These are phyloP conservation scores for Leccinum subgranulosum DNA, from an alignment of 768 basidiomycete species.

Conservation along the genomic window DNA sequence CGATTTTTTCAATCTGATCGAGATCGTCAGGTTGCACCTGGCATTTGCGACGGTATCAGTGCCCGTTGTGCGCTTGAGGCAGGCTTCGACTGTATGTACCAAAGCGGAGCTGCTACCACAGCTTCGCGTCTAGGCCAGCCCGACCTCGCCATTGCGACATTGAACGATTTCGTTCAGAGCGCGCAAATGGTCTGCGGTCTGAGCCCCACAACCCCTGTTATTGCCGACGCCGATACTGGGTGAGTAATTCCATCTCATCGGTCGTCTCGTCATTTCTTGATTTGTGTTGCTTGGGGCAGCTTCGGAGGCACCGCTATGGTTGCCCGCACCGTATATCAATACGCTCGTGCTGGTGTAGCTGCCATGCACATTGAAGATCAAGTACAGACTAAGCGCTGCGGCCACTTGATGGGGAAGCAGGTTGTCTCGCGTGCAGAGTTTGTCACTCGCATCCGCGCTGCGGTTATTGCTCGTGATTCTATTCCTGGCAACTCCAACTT, in stretches of 20 bases:
- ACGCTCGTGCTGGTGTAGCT: conserved; percentile 66
- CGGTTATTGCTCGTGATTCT: conserved; percentile 71
- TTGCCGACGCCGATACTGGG: conserved; percentile 82
- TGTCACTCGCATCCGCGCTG: conserved; percentile 69
- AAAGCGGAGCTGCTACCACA: conserved; percentile 79
- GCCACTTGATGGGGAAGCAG: conserved; percentile 78
- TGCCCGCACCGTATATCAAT: conserved; percentile 72
- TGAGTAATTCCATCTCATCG: conserved; percentile 20
- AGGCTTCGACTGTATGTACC: conserved; percentile 74
- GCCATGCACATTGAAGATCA: conserved; percentile 81
- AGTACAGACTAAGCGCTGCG: conserved; percentile 77
- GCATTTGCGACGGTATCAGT: conserved; percentile 77
- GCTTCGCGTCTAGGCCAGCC: conserved; percentile 76
- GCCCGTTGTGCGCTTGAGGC: conserved; percentile 78
- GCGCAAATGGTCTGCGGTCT: conserved; percentile 70
- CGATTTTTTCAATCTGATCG: neutral
- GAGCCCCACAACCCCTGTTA: conserved; percentile 63
- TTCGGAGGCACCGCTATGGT: conserved; percentile 77
- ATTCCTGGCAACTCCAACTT: conserved; percentile 76
- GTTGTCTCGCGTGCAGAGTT: conserved; percentile 79
- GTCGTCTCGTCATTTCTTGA: conserved; percentile 8
- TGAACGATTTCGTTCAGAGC: conserved; percentile 73
- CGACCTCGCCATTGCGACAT: conserved; percentile 74
- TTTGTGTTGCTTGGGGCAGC: conserved; percentile 16
- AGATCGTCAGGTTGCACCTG: conserved; percentile 58